These are phyloP conservation scores for Debaryomycetaceae sp. DNA, from an alignment of 1,139 yeast genomes.

Conservation along the genomic window DNA sequence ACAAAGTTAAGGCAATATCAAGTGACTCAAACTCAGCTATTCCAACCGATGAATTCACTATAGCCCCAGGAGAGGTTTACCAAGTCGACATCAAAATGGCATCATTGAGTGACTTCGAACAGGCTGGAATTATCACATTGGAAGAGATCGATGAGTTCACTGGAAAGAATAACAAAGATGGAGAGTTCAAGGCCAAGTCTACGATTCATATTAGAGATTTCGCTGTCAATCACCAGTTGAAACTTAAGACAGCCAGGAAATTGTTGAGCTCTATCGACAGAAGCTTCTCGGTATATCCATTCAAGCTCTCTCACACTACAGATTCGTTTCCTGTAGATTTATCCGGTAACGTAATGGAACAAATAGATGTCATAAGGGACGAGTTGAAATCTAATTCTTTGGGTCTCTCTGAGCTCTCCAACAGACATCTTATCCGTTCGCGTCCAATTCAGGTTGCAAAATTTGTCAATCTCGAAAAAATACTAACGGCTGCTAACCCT, in stretches of 20 bases:
- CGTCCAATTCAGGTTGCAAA: conserved; percentile 71
- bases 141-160: conserved; percentile 61
- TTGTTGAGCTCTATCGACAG: conserved; percentile 70
- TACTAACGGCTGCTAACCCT: conserved; percentile 59
- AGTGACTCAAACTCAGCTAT: conserved; percentile 45
- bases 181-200: conserved; percentile 57
- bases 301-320: conserved; percentile 70
- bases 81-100: conserved; percentile 79
- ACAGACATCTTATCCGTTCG: conserved; percentile 75
- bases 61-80: conserved; percentile 82
- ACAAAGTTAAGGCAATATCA: conserved; percentile 13
- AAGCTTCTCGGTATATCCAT: conserved; percentile 81
- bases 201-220: conserved; percentile 83
- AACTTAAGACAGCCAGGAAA: conserved; percentile 69
- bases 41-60: conserved; percentile 74
- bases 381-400: conserved; percentile 61
- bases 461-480: conserved; percentile 64
- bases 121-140: conserved; percentile 63
- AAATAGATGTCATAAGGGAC: conserved; percentile 39
- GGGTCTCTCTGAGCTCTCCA: conserved; percentile 78
- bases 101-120: conserved; percentile 51
- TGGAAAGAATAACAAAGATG: conserved; percentile 55
- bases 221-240: conserved; percentile 72
- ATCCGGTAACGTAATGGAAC: conserved; percentile 32
- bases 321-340: conserved; percentile 54